Conservation (phyloP, 768 basidiomycete genomes). For the Lactarius quietus region DNA sequence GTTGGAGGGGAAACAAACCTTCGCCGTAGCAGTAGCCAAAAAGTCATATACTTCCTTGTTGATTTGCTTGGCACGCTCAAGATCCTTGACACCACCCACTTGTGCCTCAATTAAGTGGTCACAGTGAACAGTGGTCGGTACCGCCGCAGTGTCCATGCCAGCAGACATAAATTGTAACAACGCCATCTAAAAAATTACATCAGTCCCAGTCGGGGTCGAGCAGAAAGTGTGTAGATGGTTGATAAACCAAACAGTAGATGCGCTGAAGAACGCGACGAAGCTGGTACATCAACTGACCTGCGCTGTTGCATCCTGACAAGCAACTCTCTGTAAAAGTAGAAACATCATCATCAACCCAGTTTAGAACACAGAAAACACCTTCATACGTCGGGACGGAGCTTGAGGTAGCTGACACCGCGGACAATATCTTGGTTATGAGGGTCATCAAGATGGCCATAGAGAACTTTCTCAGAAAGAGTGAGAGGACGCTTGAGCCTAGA, state of each 20-base stretch:
- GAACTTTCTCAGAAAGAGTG: constrained; percentile 93
- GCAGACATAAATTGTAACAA: constrained; percentile 99
- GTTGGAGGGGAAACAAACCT: constrained; percentile 44
- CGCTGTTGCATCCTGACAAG: constrained; percentile 88
- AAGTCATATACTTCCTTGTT: constrained; percentile 99
- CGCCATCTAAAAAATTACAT: constrained; percentile 70
- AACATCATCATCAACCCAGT: constrained; percentile 21
- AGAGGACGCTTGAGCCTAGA: constrained; percentile 80
- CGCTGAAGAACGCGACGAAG: not conserved
- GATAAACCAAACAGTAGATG: not conserved
- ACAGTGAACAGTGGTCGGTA: constrained; percentile 98
- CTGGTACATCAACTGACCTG: constrained; percentile 39
- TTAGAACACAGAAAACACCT: constrained; percentile 6
- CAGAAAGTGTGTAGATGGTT: not conserved
- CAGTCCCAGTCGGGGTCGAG: constrained; percentile 1
- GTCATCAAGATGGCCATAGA: constrained; percentile 98
- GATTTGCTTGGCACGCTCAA: constrained; percentile 84
- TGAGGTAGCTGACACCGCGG: constrained; percentile 93
- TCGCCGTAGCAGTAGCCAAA: constrained; percentile 93
- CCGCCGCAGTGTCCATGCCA: constrained; percentile 95
- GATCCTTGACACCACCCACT: constrained; percentile 88
- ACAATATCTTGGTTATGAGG: constrained; percentile 86
- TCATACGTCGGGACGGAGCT: constrained; percentile 94
- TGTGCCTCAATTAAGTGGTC: constrained; percentile 99
- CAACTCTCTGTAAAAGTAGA: constrained; percentile 57